Conservation (phyloP, 768 basidiomycete genomes). For the Asterophora parasitica region DNA sequence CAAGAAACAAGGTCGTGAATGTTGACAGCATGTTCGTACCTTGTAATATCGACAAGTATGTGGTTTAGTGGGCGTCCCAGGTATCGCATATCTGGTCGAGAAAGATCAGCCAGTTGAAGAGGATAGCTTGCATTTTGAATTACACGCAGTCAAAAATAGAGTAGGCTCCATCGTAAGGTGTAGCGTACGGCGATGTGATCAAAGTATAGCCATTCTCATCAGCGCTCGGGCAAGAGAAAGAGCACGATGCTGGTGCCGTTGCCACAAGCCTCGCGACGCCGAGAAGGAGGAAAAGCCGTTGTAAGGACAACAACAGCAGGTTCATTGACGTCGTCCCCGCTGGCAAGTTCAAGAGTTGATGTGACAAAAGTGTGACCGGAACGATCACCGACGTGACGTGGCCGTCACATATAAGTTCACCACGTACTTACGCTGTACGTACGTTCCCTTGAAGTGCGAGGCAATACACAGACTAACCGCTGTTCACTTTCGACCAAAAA, state of each 20-base stretch:
- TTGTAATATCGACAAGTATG: constrained; percentile 19
- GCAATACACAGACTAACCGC: too few species aligned
- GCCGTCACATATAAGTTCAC: too few species aligned
- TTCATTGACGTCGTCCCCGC: constrained; percentile 2
- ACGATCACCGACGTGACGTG: too few species aligned
- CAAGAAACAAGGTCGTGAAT: not conserved
- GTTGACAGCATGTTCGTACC: constrained; percentile 1
- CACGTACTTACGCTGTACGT: too few species aligned
- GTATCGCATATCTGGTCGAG: constrained; percentile 12
- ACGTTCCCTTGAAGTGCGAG: too few species aligned
- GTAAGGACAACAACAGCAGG: not conserved
- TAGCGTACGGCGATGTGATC: constrained; percentile 11
- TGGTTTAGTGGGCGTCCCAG: constrained; percentile 6
- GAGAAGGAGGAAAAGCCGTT: not conserved
- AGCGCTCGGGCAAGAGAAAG: constrained; percentile 14
- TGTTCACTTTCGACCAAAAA: too few species aligned
- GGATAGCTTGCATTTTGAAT: not conserved
- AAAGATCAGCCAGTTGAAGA: not conserved
- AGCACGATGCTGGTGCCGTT: constrained; percentile 12
- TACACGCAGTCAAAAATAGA: constrained; percentile 23
- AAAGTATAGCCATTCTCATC: constrained; percentile 12
- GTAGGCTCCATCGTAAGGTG: constrained; percentile 15
- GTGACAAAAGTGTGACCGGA: too few species aligned
- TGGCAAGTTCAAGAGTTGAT: too few species aligned
- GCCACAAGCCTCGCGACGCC: not conserved